Evolutionary conservation across 2,329 filamentous ascomycete species (phyloP).

Genomic region (Trichoderma polysporum): DNA sequence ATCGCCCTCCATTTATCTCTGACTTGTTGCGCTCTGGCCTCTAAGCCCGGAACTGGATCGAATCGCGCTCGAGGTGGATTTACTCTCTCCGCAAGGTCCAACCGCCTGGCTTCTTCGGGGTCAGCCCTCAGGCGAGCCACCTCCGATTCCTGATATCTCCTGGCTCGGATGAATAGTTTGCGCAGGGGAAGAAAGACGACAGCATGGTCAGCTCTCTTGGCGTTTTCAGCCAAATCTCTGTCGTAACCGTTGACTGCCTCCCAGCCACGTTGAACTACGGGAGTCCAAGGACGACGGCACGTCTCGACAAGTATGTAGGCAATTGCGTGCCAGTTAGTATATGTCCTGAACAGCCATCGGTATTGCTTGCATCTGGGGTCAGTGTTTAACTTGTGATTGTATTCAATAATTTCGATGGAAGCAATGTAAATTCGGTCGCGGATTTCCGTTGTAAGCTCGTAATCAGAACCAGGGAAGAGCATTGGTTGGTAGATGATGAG

Average conservation of each 20-base stretch:
- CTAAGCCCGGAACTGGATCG: constrained; percentile 47
- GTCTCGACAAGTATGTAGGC: constrained; percentile 50
- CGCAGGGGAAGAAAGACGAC: constrained; percentile 55
- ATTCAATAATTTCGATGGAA: constrained; percentile 71
- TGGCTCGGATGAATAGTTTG: constrained; percentile 54
- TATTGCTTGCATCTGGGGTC: constrained; percentile 51
- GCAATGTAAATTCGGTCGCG: constrained; percentile 70
- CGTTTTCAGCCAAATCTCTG: constrained; percentile 43
- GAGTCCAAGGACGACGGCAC: constrained; percentile 48
- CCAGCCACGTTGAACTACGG: constrained; percentile 53
- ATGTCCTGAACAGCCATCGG: constrained; percentile 51
- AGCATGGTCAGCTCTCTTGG: constrained; percentile 46
- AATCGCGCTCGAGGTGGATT: constrained; percentile 47
- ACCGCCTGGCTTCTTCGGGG: constrained; percentile 47
- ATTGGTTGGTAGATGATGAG: constrained; percentile 74
- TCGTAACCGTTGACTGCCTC: constrained; percentile 43
- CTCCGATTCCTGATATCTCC: constrained; percentile 52
- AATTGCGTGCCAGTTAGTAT: constrained; percentile 53
- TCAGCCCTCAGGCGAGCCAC: constrained; percentile 49
- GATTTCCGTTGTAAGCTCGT: constrained; percentile 58
- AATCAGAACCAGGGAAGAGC: constrained; percentile 58
- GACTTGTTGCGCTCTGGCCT: constrained; percentile 46
- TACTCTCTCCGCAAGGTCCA: constrained; percentile 51
- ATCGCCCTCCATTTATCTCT: constrained; percentile 53
- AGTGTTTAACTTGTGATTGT: constrained; percentile 63